Base-by-base conservation (phyloP, 176 grass and related monocot species). In the Thalia dealbata region DNA sequence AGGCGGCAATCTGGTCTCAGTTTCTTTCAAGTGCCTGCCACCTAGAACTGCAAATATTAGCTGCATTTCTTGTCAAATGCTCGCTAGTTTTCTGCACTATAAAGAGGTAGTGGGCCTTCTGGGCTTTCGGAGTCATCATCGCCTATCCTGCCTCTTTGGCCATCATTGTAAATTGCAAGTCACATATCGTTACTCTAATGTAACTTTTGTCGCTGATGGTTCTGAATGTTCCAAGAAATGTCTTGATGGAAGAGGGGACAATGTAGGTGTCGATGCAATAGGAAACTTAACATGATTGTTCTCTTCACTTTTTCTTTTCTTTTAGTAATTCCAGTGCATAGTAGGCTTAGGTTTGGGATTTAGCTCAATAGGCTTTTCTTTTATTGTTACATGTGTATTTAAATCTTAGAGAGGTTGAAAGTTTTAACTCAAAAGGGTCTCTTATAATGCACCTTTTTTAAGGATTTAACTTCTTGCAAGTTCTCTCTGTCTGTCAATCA, bases 1-100 rank as follows among this genome's bases (percentile, higher is more conserved):
- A 89, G 84, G 64, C 84, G 92, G 64, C 92, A 92, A 84, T 83
- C 59, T 22, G 69, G 86, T 69, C 72, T 82, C 61, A 84, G 68
- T 86, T 89, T 96, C 24, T 80, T 81, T 64, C 85, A 88, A 41
- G 6, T 44, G 42, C 42, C 66, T 12, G 66, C 35, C 8, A 69
- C 21, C 0, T 69, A 24, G n/a, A 3, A 44, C 38, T 69, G 32
- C 18, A 13, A 69, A 43, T 0, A 22, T n/a, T 44, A 45, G 7
- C 11, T 14, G 22, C 21, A 7, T 23, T 42, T 14, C 6, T 8
- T 4, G 30, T 23, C 38, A 69, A 46, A 24, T 38, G 32, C 32
- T 38, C 1, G 4, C n/a, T n/a, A n/a, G n/a, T n/a, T n/a, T 38
- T 2, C 32, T 38, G 32, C 32, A 38, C 32, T 38, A 38, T 38